Evolutionary conservation across 257 asterid genomes (phyloP), one percentile per base, ranked within the genome.

Genomic region (Fraxinus pennsylvanica): DNA sequence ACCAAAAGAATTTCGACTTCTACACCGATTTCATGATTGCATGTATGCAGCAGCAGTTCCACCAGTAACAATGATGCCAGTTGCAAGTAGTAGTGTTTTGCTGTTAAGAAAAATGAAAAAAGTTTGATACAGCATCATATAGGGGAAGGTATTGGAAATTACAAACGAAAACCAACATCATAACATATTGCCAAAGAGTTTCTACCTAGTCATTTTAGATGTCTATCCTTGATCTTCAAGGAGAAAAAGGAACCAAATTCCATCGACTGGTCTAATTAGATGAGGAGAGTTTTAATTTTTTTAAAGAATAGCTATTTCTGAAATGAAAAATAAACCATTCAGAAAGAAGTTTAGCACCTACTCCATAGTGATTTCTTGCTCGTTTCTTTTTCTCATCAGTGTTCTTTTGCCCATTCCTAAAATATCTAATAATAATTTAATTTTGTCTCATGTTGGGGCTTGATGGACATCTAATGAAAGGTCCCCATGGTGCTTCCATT

Each of bases 21-120:
- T 92, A 77, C 67, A 32, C 73, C 79, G 83, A 68, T 76, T 93
- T 79, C 92, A 91, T 78, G 92, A 87, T 71, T 87, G 97, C 85
- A 86, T 82, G 82, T 90, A 93, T 22, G 90, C 95, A 82, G 96
- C 96, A 76, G 98, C 97, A 80, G 96, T 86, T 78, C 99, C 98
- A 80, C 99, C 94, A 75, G 93, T 98, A 43, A 91, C 92, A 43
- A 88, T 87, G 82, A 96, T 81, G 83, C 99, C 93, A 79, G 99
- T 88, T 63, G 98, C 92, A 84, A 96, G 82, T 78, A 96, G 84
- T 76, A 96, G 79, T 57, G 94, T 85, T 89, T 87, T 96, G 91
- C 99, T 96, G 95, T 52, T 77, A 78, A 32, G 72, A 78, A 47
- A 47, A 52, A 29, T n/a, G 19, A 36, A 77, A 71, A 84, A 67